Evolutionary conservation across 164 flowering plant species (phyloP).

Genomic region (Paratinospora sagittata): DNA sequence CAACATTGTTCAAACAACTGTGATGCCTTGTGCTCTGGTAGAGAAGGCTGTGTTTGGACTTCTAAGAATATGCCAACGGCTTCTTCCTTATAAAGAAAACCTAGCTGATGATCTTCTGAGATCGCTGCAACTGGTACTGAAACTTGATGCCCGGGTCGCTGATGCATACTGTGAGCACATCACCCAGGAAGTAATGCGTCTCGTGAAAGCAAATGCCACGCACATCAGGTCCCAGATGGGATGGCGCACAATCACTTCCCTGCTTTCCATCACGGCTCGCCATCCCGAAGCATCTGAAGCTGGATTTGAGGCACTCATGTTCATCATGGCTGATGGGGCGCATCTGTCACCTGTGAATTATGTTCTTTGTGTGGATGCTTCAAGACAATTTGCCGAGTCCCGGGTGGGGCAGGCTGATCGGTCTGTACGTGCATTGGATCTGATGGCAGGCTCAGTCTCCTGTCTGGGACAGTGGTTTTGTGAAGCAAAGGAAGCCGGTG

Average conservation of each 20-base stretch:
- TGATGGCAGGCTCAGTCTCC: constrained; percentile 32
- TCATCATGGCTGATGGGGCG: constrained; percentile 35
- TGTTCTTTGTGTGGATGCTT: constrained; percentile 32
- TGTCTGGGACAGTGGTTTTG: constrained; percentile 28
- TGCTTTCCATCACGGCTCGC: constrained; percentile 40
- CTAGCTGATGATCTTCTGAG: constrained; percentile 37
- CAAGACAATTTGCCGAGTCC: constrained; percentile 42
- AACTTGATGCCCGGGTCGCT: constrained; percentile 43
- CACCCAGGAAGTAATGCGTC: constrained; percentile 34
- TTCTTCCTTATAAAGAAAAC: constrained; percentile 36
- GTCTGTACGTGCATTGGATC: constrained; percentile 34
- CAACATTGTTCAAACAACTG: constrained; percentile 32
- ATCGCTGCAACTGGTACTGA: constrained; percentile 32
- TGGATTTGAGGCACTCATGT: constrained; percentile 35
- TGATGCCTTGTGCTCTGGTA: constrained; percentile 37
- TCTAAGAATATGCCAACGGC: constrained; percentile 32
- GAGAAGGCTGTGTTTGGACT: constrained; percentile 46
- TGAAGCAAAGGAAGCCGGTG: constrained; percentile 24
- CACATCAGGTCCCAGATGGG: constrained; percentile 38
- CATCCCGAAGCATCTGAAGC: constrained; percentile 43
- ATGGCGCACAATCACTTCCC: constrained; percentile 33
- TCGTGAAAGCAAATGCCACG: constrained; percentile 36
- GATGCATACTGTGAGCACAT: constrained; percentile 45
- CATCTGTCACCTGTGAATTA: constrained; percentile 33
- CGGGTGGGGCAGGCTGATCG: constrained; percentile 28